These are phyloP conservation scores for Thermochaetoides thermophila DNA, from an alignment of 495 filamentous ascomycete genomes.

Conservation along the genomic window DNA sequence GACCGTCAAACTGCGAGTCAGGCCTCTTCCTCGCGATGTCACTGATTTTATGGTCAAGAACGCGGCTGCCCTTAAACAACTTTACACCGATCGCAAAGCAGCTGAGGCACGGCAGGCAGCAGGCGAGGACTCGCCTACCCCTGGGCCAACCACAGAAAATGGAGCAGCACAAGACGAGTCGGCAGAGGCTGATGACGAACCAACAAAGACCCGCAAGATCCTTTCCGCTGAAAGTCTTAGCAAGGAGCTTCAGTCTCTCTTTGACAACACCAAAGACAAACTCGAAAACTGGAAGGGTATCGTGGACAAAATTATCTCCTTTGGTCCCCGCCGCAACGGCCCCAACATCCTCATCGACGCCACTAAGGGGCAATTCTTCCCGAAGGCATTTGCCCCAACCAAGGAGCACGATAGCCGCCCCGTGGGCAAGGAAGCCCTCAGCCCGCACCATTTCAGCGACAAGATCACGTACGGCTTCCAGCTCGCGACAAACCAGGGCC, in stretches of 20 bases:
- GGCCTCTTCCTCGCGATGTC: constrained; percentile 62
- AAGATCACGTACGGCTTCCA: constrained; percentile 91
- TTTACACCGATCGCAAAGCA: constrained; percentile 53
- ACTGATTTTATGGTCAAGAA: constrained; percentile 80
- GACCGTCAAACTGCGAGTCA: constrained; percentile 59
- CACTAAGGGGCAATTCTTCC: constrained; percentile 56
- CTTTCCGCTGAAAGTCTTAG: constrained; percentile 64
- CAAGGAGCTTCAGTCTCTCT: constrained; percentile 47
- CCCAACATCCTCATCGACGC: constrained; percentile 84
- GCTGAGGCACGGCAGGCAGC: constrained; percentile 25
- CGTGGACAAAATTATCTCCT: constrained; percentile 71
- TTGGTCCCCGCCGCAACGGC: constrained; percentile 72
- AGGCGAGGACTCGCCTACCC: neutral
- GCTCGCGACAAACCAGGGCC: constrained; percentile 74
- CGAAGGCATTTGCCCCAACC: constrained; percentile 50
- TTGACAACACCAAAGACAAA: constrained; percentile 49
- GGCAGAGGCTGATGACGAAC: constrained; percentile 31
- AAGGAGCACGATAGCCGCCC: constrained; percentile 16
- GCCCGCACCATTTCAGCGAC: constrained; percentile 65
- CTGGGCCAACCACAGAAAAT: constrained; percentile 23
- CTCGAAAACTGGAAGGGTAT: constrained; percentile 58
- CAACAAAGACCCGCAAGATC: constrained; percentile 34
- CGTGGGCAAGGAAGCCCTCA: constrained; percentile 36
- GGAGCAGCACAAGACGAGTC: constrained; percentile 14
- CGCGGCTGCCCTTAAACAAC: constrained; percentile 55